A percentile compares a stretch with the other conserved stretches of the same genome.
Evolutionary conservation across 345 rosid species (phyloP).

Genomic region (Camelina laxa): DNA sequence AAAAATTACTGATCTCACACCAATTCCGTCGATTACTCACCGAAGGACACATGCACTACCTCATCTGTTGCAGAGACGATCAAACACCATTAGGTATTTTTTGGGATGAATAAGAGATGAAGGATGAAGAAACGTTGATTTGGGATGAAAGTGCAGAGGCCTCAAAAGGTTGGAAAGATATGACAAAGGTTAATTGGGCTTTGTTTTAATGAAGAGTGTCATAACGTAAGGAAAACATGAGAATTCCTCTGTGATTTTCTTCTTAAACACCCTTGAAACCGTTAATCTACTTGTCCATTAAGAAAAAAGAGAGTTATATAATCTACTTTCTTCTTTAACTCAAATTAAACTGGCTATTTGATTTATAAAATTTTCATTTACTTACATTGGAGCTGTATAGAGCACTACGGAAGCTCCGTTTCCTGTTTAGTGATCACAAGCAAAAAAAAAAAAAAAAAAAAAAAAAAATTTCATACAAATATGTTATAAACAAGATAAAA

Average conservation of each 20-base stretch:
- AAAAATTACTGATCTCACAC: too few species aligned
- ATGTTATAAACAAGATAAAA: too few species aligned
- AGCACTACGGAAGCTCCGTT: constrained; percentile 80
- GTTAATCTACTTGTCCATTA: constrained; percentile 60
- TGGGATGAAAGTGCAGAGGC: too few species aligned
- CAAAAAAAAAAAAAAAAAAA: too few species aligned
- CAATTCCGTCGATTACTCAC: too few species aligned
- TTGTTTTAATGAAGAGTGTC: constrained; percentile 43
- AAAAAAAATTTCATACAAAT: constrained; percentile 14
- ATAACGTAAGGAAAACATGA: constrained; percentile 79
- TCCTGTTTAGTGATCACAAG: constrained; percentile 53
- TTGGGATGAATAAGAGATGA: too few species aligned
- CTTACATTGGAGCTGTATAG: constrained; percentile 73
- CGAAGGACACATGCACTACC: too few species aligned
- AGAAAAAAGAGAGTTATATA: constrained; percentile 4
- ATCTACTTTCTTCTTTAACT: background rate
- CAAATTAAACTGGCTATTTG: background rate
- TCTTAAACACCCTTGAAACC: constrained; percentile 65
- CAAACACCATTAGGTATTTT: too few species aligned
- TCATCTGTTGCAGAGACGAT: too few species aligned
- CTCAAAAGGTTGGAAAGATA: too few species aligned
- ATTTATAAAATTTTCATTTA: background rate
- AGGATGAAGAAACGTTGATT: too few species aligned
- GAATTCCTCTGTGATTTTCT: constrained; percentile 74
- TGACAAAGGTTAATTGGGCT: too few species aligned